Conservation (phyloP, 176 grass and related monocot genomes). For the Aegilops speltoides region DNA sequence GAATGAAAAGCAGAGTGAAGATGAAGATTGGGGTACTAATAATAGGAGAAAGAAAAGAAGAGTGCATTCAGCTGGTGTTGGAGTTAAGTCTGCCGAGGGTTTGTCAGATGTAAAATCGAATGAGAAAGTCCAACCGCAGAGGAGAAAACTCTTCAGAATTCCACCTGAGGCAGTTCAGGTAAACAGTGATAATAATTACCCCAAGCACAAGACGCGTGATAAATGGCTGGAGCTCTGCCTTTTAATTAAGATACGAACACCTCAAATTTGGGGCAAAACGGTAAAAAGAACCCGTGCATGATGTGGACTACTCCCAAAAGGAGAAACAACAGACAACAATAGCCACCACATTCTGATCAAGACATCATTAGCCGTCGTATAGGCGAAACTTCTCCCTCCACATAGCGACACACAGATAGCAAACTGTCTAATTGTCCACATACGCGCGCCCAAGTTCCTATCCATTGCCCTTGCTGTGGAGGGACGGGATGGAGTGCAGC, state of each 20-base stretch:
- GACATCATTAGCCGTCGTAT: neutral
- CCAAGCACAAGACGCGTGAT: too few relatives aligned
- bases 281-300: neutral
- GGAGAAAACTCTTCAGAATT: conserved; percentile 82
- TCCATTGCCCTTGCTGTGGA: neutral
- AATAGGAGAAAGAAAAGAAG: conserved; percentile 70
- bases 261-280: neutral
- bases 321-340: neutral
- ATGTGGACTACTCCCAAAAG: neutral
- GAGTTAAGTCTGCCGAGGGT: conserved; percentile 25
- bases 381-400: neutral
- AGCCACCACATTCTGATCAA: neutral
- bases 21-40: conserved; percentile 81
- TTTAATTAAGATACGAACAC: neutral
- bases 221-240: neutral
- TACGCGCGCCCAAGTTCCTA: neutral
- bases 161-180: conserved; percentile 76
- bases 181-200: conserved; percentile 1
- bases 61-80: conserved; percentile 26
- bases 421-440: neutral
- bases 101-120: conserved; percentile 27
- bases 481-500: neutral
- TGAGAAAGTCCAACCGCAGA: conserved; percentile 43
- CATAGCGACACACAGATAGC: neutral
- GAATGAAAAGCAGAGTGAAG: conserved; percentile 74